phyloP scores from a whole-genome alignment of 495 filamentous ascomycete species.

The Trichoderma asperelloides region DNA sequence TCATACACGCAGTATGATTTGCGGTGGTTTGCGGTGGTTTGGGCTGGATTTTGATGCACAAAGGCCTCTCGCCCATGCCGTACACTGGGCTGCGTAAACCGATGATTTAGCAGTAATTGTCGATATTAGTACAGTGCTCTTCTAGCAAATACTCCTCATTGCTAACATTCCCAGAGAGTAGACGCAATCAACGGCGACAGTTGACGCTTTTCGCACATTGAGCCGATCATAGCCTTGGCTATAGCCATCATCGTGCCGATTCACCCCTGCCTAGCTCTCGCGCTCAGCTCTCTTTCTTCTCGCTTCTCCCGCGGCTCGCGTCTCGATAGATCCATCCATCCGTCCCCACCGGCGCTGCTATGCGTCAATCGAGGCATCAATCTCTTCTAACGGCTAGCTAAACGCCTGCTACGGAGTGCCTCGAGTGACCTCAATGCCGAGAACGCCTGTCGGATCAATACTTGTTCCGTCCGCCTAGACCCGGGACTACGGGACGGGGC shows the following conservation, averaged over 20 bases:
- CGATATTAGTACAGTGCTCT: neutral
- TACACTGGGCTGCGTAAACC: no score
- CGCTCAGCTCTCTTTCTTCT: neutral
- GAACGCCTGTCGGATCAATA: neutral
- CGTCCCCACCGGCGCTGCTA: neutral
- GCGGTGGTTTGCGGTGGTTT: no score
- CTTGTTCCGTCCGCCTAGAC: neutral
- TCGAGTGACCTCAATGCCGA: no score
- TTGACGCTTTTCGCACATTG: neutral
- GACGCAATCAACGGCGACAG: neutral
- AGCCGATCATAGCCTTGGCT: constrained; percentile 5
- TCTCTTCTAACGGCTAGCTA: no score
- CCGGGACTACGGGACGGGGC: neutral
- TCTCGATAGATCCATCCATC: neutral
- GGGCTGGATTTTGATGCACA: no score
- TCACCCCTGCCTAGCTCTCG: neutral
- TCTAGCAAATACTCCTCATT: neutral
- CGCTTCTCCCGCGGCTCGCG: neutral
- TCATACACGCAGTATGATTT: neutral
- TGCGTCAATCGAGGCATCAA: no score
- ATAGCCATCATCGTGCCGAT: neutral
- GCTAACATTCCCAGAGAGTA: neutral
- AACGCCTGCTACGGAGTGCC: no score
- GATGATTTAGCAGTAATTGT: neutral
- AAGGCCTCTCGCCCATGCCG: no score